Conservation (phyloP, 768 basidiomycete genomes). For the Lactarius evosmus region DNA sequence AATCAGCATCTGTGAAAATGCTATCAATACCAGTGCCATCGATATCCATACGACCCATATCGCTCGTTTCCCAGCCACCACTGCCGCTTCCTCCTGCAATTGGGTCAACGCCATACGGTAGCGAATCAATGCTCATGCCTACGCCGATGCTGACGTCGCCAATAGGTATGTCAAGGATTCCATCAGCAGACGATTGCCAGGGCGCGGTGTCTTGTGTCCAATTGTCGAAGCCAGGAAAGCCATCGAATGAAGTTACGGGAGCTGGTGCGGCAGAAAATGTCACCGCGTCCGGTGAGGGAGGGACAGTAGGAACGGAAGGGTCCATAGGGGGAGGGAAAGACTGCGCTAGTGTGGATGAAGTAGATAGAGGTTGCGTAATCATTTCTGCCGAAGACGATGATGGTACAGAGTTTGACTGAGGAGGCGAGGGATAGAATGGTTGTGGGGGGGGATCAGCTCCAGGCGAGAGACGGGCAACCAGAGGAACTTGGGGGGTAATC, state of each 20-base stretch:
- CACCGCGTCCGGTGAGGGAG: conserved; percentile 20
- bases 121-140: conserved; percentile 37
- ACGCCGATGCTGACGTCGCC: conserved; percentile 32
- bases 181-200: conserved; percentile 23
- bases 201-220: conserved; percentile 33
- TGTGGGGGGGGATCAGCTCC: conserved; percentile 27
- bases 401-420: conserved; percentile 41
- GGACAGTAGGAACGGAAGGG: conserved; percentile 6
- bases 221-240: conserved; percentile 46
- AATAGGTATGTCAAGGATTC: conserved; percentile 23
- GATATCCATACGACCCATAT: conserved; percentile 33
- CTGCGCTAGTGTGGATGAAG: conserved; percentile 7
- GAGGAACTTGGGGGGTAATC: conserved; percentile 21
- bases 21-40: conserved; percentile 34
- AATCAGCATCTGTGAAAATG: conserved; percentile 81
- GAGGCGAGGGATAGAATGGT: conserved; percentile 62
- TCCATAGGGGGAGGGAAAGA: conserved; percentile 16
- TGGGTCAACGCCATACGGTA: conserved; percentile 46
- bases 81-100: conserved; percentile 35
- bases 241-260: conserved; percentile 29
- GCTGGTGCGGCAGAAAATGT: conserved; percentile 27
- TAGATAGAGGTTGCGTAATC: conserved; percentile 1
- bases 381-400: conserved; percentile 7
- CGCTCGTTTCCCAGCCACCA: conserved; percentile 28
- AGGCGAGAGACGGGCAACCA: conserved; percentile 31